A percentile compares a stretch with the other conserved stretches of the same genome.
These are phyloP conservation scores for Magnolia sinica DNA, from an alignment of 164 flowering plant species.

Conservation along the genomic window DNA sequence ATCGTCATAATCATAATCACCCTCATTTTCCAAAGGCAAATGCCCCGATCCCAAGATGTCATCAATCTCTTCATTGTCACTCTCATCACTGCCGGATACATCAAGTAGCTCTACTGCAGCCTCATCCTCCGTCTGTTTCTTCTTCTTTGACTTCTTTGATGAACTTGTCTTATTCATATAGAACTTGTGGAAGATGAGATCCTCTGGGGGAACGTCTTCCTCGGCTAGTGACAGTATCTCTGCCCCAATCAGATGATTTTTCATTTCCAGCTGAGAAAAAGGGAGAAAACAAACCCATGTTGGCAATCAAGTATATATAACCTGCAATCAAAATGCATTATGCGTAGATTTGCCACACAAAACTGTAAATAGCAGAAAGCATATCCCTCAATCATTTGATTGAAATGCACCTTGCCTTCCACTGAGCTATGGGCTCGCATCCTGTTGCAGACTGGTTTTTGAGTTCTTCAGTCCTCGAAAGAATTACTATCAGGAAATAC, in stretches of 20 bases:
- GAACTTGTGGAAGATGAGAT: conserved; percentile 90
- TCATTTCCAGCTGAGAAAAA: conserved; percentile 67
- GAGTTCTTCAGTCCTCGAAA: too few species aligned
- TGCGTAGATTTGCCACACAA: too few species aligned
- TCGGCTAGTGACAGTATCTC: conserved; percentile 86
- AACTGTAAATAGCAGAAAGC: too few species aligned
- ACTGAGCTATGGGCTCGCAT: too few species aligned
- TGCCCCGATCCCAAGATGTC: conserved; percentile 49
- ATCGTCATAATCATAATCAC: conserved; percentile 81
- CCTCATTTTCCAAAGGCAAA: conserved; percentile 37
- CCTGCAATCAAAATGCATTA: neutral
- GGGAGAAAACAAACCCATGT: neutral
- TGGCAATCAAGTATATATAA: neutral
- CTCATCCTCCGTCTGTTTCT: conserved; percentile 60
- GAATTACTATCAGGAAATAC: too few species aligned
- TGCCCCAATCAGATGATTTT: conserved; percentile 63
- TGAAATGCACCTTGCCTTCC: too few species aligned
- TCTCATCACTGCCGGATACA: conserved; percentile 59
- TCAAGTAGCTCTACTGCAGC: conserved; percentile 57
- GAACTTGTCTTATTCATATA: conserved; percentile 70
- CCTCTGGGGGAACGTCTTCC: conserved; percentile 87
- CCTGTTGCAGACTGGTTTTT: too few species aligned
- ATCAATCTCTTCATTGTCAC: conserved; percentile 87
- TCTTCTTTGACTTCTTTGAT: conserved; percentile 73
- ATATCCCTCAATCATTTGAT: too few species aligned